Evolutionary conservation across 73 alveolate genomes (phyloP).

Genomic region (Blepharisma japonicum): DNA sequence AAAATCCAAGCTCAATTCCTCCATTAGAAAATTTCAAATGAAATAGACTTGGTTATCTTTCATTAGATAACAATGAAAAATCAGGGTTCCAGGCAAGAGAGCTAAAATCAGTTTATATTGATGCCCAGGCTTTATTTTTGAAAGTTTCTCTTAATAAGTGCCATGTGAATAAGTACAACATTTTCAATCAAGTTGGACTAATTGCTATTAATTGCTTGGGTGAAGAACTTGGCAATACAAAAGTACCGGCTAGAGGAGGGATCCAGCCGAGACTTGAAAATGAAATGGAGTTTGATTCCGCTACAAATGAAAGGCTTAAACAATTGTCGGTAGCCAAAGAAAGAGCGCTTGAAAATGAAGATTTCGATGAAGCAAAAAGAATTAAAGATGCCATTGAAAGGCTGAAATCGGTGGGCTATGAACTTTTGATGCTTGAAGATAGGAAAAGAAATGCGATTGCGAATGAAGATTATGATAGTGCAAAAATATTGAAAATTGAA

Average conservation of each 20-base stretch:
- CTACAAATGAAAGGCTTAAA: slow-evolving; percentile 78
- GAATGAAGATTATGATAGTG: slow-evolving; percentile 93
- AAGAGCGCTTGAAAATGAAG: slow-evolving; percentile 93
- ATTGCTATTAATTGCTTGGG: slow-evolving; percentile 87
- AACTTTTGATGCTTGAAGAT: slow-evolving; percentile 73
- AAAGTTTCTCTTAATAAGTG: slow-evolving; percentile 70
- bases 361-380: slow-evolving; percentile 93
- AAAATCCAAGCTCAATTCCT: slow-evolving; percentile 60
- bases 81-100: slow-evolving; percentile 94
- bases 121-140: slow-evolving; percentile 56
- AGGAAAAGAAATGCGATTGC: slow-evolving; percentile 87
- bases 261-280: slow-evolving; percentile 57
- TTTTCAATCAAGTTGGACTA: slow-evolving; percentile 73
- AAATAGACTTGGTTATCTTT: slow-evolving; percentile 88
- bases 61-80: slow-evolving; percentile 92
- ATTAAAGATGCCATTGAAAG: slow-evolving; percentile 84
- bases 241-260: background rate
- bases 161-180: slow-evolving; percentile 82
- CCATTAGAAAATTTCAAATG: slow-evolving; percentile 65
- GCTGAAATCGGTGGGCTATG: slow-evolving; percentile 67
- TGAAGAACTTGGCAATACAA: slow-evolving; percentile 35
- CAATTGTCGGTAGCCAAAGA: slow-evolving; percentile 82
- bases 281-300: slow-evolving; percentile 73
- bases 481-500: slow-evolving; percentile 85
- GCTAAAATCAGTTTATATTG: slow-evolving; percentile 79